Evolutionary conservation across 768 basidiomycete genomes (phyloP).

Genomic region (Pisolithus marmoratus): DNA sequence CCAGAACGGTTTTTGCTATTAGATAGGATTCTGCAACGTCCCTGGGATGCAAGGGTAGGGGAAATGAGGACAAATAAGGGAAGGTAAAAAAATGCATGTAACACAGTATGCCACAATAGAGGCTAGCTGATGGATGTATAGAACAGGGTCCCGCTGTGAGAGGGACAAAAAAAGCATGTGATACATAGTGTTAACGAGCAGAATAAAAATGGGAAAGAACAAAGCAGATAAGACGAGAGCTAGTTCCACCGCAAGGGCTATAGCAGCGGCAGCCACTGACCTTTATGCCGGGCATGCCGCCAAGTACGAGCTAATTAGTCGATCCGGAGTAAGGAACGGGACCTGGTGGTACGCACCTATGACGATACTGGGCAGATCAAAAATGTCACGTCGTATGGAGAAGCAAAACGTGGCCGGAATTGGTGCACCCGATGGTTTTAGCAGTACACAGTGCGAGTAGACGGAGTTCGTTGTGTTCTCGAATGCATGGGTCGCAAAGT

Average conservation of each 20-base stretch:
- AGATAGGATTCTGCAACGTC: neutral
- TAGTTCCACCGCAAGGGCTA: slow-evolving; percentile 27
- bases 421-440: slow-evolving; percentile 79
- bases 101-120: slow-evolving; percentile 4
- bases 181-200: slow-evolving; percentile 8
- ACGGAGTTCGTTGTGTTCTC: slow-evolving; percentile 96
- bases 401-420: slow-evolving; percentile 94
- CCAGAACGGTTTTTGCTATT: neutral
- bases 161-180: neutral
- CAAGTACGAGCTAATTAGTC: slow-evolving; percentile 1
- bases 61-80: neutral
- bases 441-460: slow-evolving; percentile 84
- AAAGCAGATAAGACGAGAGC: neutral
- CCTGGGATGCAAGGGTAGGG: neutral
- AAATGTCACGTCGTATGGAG: slow-evolving; percentile 88
- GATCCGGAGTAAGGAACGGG: neutral
- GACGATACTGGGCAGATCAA: slow-evolving; percentile 84
- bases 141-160: neutral
- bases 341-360: slow-evolving; percentile 50
- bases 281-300: slow-evolving; percentile 30
- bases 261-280: slow-evolving; percentile 84
- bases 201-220: neutral
- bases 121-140: slow-evolving; percentile 6
- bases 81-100: neutral
- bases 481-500: slow-evolving; percentile 94